Base-by-base conservation (phyloP, 2,329 filamentous ascomycete species). In the Nectriaceae sp. region DNA sequence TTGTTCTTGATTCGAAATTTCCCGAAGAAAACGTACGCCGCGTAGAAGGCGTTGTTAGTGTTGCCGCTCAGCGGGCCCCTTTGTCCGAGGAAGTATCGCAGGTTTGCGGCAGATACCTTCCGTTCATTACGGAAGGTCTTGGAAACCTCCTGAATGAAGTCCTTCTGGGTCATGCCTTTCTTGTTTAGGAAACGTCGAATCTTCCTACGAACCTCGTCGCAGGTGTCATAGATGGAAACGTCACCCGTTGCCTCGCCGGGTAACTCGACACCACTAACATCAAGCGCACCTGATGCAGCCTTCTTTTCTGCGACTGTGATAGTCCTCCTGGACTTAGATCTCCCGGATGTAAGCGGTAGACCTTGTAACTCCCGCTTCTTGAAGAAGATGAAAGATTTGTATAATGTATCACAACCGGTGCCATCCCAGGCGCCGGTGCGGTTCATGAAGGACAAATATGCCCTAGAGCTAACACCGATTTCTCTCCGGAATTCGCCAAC, bases 1-100 rank as follows among this genome's bases (percentile, higher is more conserved):
- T 68, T 66, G 44, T 79, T 69, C 57, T 71, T 71, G 45, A 84
- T 64, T 15, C 80, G 66, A 55, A 77, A 53, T 68, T 84, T 84
- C 67, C 85, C 80, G 56, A 84, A 84, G 61, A 76, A 82, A 18
- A 81, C 72, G 57, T 84, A 84, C 0, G 69, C 71, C 3, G 73
- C 74, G 54, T 84, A 83, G 57, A 75, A 84, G 2, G 77, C 67
- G 8, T 56, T 54, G 44, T 68, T 76, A 3, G 72, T 76, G 44
- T 78, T 78, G 4, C 81, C 80, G 2, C 69, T 67, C 10, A 65
- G 67, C 0, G 71, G 48, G 0, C 79, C 80, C 46, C 74, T 77
- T 56, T 78, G 77, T 5, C 59, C 60, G 42, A 80, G 70, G 55
- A 84, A 84, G 33, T 70, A 66, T 24, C 68, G 69, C 16, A 83